Conservation (phyloP, 495 filamentous ascomycete species). For the Aspergillus biplanus region DNA sequence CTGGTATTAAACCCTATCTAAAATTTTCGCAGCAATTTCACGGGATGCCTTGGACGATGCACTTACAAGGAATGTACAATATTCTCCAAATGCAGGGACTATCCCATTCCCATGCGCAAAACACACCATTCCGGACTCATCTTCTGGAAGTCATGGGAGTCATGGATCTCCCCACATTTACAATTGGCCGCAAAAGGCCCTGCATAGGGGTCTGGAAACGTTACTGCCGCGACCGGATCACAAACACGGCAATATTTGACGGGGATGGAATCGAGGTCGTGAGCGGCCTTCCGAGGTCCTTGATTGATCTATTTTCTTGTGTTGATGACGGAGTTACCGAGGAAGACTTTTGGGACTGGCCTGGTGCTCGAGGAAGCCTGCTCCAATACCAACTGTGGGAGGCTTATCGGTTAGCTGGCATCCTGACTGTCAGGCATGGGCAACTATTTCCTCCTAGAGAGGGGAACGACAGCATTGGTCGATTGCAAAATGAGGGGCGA, state of each 20-base stretch:
- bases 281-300: conserved; percentile 36
- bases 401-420: conserved; percentile 38
- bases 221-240: conserved; percentile 29
- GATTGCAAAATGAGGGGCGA: neutral
- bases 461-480: neutral
- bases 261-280: conserved; percentile 32
- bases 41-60: conserved; percentile 43
- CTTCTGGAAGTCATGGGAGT: conserved; percentile 44
- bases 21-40: conserved; percentile 33
- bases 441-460: neutral
- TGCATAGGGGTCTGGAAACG: conserved; percentile 37
- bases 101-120: conserved; percentile 2
- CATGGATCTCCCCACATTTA: conserved; percentile 39
- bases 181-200: conserved; percentile 34
- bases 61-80: conserved; percentile 43
- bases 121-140: conserved; percentile 31
- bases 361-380: conserved; percentile 33
- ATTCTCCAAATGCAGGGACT: conserved; percentile 33
- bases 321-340: conserved; percentile 35
- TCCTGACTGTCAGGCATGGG: conserved; percentile 26
- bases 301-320: conserved; percentile 38
- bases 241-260: conserved; percentile 9
- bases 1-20: neutral
- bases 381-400: conserved; percentile 43
- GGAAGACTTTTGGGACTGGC: conserved; percentile 42